Evolutionary conservation across 139 green algal genomes (phyloP).

Genomic region (Haematococcus sp.): DNA sequence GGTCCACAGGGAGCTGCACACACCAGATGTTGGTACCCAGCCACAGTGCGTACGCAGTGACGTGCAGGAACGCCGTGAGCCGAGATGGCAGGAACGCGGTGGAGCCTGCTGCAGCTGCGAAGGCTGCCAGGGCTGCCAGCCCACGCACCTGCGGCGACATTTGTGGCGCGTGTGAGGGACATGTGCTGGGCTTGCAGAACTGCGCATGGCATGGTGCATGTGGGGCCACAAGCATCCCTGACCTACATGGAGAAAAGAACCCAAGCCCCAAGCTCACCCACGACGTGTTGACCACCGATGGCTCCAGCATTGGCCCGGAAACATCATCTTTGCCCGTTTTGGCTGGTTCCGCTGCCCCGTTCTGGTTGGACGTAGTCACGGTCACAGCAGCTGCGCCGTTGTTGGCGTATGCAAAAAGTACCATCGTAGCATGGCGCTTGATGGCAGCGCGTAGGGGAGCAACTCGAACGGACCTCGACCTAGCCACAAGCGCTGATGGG

Average conservation of each 20-base stretch:
- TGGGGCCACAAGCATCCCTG: too few relatives aligned
- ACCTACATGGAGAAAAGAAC: too few relatives aligned
- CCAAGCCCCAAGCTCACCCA: background rate
- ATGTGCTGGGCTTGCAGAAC: too few relatives aligned
- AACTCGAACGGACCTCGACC: too few relatives aligned
- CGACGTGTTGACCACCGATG: slow-evolving; percentile 26
- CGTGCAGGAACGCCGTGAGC: slow-evolving; percentile 24
- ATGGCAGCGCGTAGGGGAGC: too few relatives aligned
- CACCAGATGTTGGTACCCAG: slow-evolving; percentile 3
- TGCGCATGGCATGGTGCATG: too few relatives aligned
- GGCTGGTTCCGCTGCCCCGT: background rate
- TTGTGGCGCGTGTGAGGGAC: too few relatives aligned
- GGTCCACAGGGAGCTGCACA: too few relatives aligned
- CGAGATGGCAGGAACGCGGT: slow-evolving; percentile 14
- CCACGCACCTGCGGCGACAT: slow-evolving; percentile 13
- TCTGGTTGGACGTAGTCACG: too few relatives aligned
- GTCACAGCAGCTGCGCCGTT: background rate
- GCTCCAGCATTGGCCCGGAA: slow-evolving; percentile 33
- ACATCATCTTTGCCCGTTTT: slow-evolving; percentile 15
- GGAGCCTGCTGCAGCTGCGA: slow-evolving; percentile 12
- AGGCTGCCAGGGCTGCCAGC: slow-evolving; percentile 4
- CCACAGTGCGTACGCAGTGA: slow-evolving; percentile 14
- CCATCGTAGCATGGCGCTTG: too few relatives aligned
- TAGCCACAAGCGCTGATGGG: too few relatives aligned
- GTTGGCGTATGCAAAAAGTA: too few relatives aligned